These are phyloP conservation scores for Candida argentea DNA, from an alignment of 805 yeast species.

Conservation along the genomic window DNA sequence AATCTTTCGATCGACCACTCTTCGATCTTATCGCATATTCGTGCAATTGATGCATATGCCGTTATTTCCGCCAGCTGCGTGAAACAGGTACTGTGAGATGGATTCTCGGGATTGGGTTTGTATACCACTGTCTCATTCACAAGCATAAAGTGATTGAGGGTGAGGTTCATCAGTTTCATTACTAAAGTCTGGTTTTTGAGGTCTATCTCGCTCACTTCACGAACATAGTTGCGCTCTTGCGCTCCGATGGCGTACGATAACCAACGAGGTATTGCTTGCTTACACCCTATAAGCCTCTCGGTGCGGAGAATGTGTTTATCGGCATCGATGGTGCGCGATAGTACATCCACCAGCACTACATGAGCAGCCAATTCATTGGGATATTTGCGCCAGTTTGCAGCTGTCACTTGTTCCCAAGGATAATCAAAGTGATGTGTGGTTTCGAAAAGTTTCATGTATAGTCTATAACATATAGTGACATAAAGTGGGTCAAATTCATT, in stretches of 20 bases:
- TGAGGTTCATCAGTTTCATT: slow-evolving; percentile 79
- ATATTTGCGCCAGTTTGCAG: slow-evolving; percentile 94
- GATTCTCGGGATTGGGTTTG: slow-evolving; percentile 51
- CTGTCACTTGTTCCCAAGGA: slow-evolving; percentile 90
- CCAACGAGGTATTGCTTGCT: slow-evolving; percentile 84
- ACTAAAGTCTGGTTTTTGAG: slow-evolving; percentile 50
- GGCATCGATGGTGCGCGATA: slow-evolving; percentile 58
- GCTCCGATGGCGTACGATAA: slow-evolving; percentile 63
- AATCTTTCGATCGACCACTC: slow-evolving; percentile 89
- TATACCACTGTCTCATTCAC: slow-evolving; percentile 87
- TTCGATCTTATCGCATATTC: slow-evolving; percentile 73
- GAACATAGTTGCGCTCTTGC: slow-evolving; percentile 61
- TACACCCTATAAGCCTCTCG: slow-evolving; percentile 81
- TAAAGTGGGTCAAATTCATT: too few species aligned
- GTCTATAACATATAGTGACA: too few species aligned
- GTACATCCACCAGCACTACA: slow-evolving; percentile 86
- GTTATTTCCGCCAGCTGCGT: slow-evolving; percentile 81
- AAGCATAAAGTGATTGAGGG: slow-evolving; percentile 62
- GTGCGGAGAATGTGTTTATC: slow-evolving; percentile 45
- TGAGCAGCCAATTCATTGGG: slow-evolving; percentile 93
- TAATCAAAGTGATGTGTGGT: slow-evolving; percentile 63
- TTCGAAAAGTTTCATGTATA: slow-evolving; percentile 73
- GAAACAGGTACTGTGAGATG: slow-evolving; percentile 47
- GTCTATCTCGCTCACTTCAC: slow-evolving; percentile 86
- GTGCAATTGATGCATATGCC: slow-evolving; percentile 64